These are phyloP conservation scores for Spizellomyces punctatus DNA, from an alignment of 192 early-diverging fungal species.

Conservation along the genomic window DNA sequence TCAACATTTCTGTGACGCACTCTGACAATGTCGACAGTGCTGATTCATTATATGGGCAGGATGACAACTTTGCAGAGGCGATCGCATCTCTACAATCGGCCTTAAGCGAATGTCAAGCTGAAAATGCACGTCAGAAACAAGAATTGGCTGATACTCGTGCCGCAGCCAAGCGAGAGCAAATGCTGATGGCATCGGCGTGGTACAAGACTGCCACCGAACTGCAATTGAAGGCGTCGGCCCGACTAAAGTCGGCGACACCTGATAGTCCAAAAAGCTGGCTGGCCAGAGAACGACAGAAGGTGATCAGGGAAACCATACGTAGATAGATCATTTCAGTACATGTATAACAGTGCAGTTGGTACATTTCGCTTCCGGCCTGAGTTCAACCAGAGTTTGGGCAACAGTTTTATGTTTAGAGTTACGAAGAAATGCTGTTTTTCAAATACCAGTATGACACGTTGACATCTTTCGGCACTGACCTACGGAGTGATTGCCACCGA, in stretches of 20 bases:
- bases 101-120: slow-evolving; percentile 40
- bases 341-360: too few species aligned
- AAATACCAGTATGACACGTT: too few species aligned
- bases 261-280: slow-evolving; percentile 22
- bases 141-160: slow-evolving; percentile 73
- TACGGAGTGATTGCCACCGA: too few species aligned
- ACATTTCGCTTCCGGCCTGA: too few species aligned
- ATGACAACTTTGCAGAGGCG: slow-evolving; percentile 43
- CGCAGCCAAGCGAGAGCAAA: slow-evolving; percentile 76
- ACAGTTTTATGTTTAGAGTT: too few species aligned
- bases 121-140: slow-evolving; percentile 37
- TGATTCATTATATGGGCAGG: too few species aligned
- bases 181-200: slow-evolving; percentile 83
- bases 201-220: slow-evolving; percentile 59
- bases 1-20: too few species aligned
- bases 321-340: too few species aligned
- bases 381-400: too few species aligned
- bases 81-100: slow-evolving; percentile 38
- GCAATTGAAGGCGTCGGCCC: slow-evolving; percentile 45
- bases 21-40: too few species aligned
- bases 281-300: slow-evolving; percentile 6
- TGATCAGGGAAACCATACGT: background rate
- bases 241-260: slow-evolving; percentile 21
- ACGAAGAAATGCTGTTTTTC: too few species aligned
- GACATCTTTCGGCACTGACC: too few species aligned